Evolutionary conservation across 495 filamentous ascomycete species (phyloP), one percentile per base, ranked within the genome.

Genomic region (Penicillium malachiteum): DNA sequence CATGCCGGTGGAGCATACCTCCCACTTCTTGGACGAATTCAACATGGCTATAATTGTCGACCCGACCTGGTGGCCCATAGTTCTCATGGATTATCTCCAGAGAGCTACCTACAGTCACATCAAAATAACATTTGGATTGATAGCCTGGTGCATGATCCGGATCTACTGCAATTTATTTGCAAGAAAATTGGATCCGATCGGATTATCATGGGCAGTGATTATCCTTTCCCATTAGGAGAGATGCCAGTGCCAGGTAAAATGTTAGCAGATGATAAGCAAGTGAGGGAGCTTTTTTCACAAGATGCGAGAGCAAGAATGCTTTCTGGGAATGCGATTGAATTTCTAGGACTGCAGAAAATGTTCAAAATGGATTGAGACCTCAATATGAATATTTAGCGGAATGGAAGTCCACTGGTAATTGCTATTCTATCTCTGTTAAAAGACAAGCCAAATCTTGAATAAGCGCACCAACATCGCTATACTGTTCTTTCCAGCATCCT

Each of bases 91-190:
- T 42, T 65, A 11, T 59, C 56, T 0, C 63, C 63, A 6, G 48
- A 55, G 33, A 52, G 50, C 5, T 61, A 62, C 53, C 32, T 55
- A 8, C 53, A 55, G 9, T 50, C 48, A 2, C 56, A 58, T 5
- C 59, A 59, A 16, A 46, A 54, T 11, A 65, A 65, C 48, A 65
- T 65, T 17, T 65, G 63, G 59, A 54, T 65, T 38, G 63, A 65
- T 30, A 65, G 63, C 38, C 41, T 65, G 40, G 57, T 61, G 5
- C 63, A 65, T 43, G 63, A 65, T 30, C 56, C 51, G 0, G 63
- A 65, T 30, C 46, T 65, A 9, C 47, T 65, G 9, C 26, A 62
- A 35, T 55, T 52, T 35, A 52, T 65, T 17, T 60, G 55, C 40
- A 65, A 62, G 37, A 65, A 65, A 43, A 55, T 65, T 13, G 63